Evolutionary conservation across 768 basidiomycete species (phyloP), one percentile per base, ranked within the genome.

Genomic region (Mycena vulgaris): DNA sequence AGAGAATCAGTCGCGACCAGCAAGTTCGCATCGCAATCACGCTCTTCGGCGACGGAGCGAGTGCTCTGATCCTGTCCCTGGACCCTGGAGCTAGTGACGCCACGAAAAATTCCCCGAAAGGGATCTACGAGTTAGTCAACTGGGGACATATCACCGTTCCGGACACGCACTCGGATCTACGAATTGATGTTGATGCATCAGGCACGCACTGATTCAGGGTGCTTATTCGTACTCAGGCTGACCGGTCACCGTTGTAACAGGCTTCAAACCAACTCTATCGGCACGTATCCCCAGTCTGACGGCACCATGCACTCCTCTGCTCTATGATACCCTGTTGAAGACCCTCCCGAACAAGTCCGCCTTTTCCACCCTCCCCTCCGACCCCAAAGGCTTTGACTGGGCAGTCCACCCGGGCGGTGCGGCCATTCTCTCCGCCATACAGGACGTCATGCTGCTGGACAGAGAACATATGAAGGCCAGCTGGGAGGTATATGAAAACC

Each of bases 401-500:
- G 51, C 69, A 8, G 4, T 71, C 21, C 69, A 71, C 47, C 42
- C 69, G 1, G 64, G 64, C 19, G 64, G 69, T 11, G 52, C 53
- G 1, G 63, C 58, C 2, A 49, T 71, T 31, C 59, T 71, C 10
- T 17, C 31, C 0, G 51, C 52, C 19, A 61, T 51, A 5, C 23
- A 49, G 19, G 19, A 47, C 1, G 45, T 23, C 42, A 61, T 71
- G 69, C 1, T 3, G 0, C 27, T 66, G n/a, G 58, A 71, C n/a
- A 45, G 28, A 16, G 48, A 57, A 0, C 58, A 71, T 17, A 53
- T 47, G 30, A 51, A 52, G 48, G 64, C 69, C 8, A 71, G 59
- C 30, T 71, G 69, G 69, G 64, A 66, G 1, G 69, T 71, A 23
- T 71, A 66, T 30, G 60, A 71, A n/a, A 55, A 49, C n/a, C 48